Base-by-base conservation (phyloP, 225 moss, liverwort and hornwort genomes). In the Takakia lepidozioides region DNA sequence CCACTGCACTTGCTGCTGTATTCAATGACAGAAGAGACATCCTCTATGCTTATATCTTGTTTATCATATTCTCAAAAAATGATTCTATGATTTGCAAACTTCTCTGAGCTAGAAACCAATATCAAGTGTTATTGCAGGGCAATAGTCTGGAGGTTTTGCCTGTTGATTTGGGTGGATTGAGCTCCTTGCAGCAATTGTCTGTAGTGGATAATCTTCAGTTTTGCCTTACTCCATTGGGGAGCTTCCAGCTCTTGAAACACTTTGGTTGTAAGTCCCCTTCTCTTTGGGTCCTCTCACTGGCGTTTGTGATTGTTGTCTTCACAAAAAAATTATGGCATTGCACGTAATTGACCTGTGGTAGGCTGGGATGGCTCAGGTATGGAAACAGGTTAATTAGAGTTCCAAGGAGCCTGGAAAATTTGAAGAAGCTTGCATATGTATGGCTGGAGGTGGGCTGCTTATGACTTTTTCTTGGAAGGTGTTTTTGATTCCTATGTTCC, bases 401-500 rank as follows among this genome's bases (percentile, higher is more conserved):
- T 37, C 86, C 90, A 20, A 72, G 55, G 28, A 78, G 70, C 55
- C 55, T 90, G 56, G 54, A 65, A 59, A 64, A 49, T 19, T 60
- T 81, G 60, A 66, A 54, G 53, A 90, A 66, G 44, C 73, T 86
- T 54, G 64, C 67, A n/a, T 64, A 77, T 54, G 57, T 75, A 54
- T 90, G 90, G 90, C 54, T 73, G 61, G 90, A 90, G 86, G 86
- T 89, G 67, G 55, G 59, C 23, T 26, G 45, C 27, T n/a, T n/a
- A n/a, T n/a, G n/a, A n/a, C n/a, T 62, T 10, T 27, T 29, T 43
- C 34, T 21, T 19, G 24, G 26, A 27, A 25, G 38, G 44, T 19
- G 8, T 16, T n/a, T 38, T 42, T 18, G 13, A 38, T 35, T 19
- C 32, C 36, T 19, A 3, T 19, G 4, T 22, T 8, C 30, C 54